Base-by-base conservation (phyloP, 805 yeast genomes). In the Groenewaldozyma tartarivorans region DNA sequence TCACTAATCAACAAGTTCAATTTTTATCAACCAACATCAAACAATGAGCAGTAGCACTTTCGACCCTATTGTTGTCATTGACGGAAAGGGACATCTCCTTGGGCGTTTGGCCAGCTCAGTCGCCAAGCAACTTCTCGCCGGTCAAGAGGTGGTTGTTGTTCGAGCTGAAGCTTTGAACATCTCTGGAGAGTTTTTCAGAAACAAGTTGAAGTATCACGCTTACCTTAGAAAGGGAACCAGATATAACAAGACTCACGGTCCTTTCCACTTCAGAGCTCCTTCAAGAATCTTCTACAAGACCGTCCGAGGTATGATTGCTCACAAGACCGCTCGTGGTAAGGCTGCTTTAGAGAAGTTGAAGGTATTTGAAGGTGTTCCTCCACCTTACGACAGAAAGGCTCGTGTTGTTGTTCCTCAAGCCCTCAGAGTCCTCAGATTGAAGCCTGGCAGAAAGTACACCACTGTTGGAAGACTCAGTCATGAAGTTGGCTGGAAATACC, bases 251-350 rank as follows among this genome's bases (percentile, higher is more conserved):
- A 81, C 78, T 65, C 82, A 87, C 71, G 99, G 98, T 77, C 97
- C 97, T 66, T 92, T 90, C 96, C 99, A 92, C 72, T 92, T 92
- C 95, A 92, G 97, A 76, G 99, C 99, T 53, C 99, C 99, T 72
- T 88, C 97, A 53, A 87, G 97, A 77, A 90, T 92, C 74, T 87
- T 92, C 75, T 88, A 88, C 94, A 92, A 92, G 83, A 96, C 99
- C 66, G 73, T 92, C 69, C 84, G 95, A 70, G 99, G 99, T 76
- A 92, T 92, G 99, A 75, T 92, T 64, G 76, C 96, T 69, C 97
- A 92, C 88, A 92, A 92, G 87, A 92, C 98, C 60, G 92, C 97
- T 62, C 92, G 97, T 75, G 99, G 99, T 74, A 83, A 85, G 78
- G 97, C 97, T 68, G 99, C 99, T 63, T 73, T 92, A 67, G 97